Evolutionary conservation across 345 rosid species (phyloP).

Genomic region (Turritis glabra): DNA sequence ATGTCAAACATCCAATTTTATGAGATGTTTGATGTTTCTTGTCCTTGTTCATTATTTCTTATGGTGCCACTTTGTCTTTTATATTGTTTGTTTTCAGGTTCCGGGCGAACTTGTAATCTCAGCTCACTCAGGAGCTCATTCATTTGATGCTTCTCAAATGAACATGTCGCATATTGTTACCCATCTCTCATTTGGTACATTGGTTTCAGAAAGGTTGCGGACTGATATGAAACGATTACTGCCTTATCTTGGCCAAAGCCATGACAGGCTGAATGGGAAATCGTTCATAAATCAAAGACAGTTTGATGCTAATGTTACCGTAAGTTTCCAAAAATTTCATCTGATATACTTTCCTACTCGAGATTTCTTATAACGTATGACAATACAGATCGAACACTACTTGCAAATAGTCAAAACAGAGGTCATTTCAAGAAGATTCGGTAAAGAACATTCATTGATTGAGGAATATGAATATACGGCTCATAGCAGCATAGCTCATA

Average conservation of each 20-base stretch:
- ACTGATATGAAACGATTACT: constrained; percentile 62
- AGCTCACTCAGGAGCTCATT: constrained; percentile 85
- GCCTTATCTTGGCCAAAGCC: constrained; percentile 79
- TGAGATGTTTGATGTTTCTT: neutral
- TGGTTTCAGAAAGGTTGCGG: constrained; percentile 52
- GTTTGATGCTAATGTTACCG: constrained; percentile 87
- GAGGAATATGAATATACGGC: constrained; percentile 94
- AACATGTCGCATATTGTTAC: constrained; percentile 88
- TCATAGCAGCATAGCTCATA: constrained; percentile 79
- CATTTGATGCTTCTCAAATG: constrained; percentile 87
- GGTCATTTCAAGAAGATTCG: constrained; percentile 55
- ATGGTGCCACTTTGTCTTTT: neutral
- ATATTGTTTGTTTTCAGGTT: constrained; percentile 56
- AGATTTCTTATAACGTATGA: neutral
- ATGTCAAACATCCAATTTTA: neutral
- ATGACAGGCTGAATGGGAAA: constrained; percentile 70
- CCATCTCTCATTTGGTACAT: constrained; percentile 77
- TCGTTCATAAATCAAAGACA: constrained; percentile 70
- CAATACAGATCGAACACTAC: constrained; percentile 88
- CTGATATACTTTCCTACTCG: neutral
- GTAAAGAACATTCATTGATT: constrained; percentile 47
- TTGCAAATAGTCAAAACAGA: constrained; percentile 92
- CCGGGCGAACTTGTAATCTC: constrained; percentile 83
- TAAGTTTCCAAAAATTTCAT: constrained; percentile 52
- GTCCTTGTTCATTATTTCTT: neutral